These are phyloP conservation scores for Nakazawaea holstii DNA, from an alignment of 805 yeast genomes.

Conservation along the genomic window DNA sequence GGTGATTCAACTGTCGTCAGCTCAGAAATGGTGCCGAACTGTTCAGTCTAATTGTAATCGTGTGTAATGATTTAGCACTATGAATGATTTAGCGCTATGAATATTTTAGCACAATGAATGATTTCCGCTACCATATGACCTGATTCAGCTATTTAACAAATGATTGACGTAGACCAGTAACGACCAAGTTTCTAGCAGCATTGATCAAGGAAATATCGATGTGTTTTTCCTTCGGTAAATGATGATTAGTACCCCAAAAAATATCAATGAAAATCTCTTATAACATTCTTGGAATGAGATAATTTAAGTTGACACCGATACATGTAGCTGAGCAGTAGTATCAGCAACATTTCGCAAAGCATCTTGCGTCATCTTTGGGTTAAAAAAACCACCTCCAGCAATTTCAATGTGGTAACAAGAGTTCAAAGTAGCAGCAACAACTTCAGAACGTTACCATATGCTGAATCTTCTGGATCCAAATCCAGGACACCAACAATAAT, in stretches of 20 bases:
- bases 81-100: too few relatives aligned
- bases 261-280: constrained; percentile 87
- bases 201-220: constrained; percentile 86
- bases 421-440: constrained; percentile 88
- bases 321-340: constrained; percentile 76
- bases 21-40: too few relatives aligned
- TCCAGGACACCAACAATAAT: constrained; percentile 92
- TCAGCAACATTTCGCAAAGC: constrained; percentile 74
- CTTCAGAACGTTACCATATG: constrained; percentile 90
- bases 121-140: too few relatives aligned
- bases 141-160: too few relatives aligned
- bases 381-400: constrained; percentile 98
- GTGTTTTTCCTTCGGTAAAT: constrained; percentile 87
- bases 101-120: too few relatives aligned
- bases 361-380: constrained; percentile 58
- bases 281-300: constrained; percentile 95
- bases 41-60: too few relatives aligned
- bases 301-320: constrained; percentile 85
- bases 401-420: constrained; percentile 97
- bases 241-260: constrained; percentile 91
- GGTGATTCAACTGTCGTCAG: too few relatives aligned
- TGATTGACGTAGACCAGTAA: constrained; percentile 97
- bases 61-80: too few relatives aligned
- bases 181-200: constrained; percentile 94
- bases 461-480: constrained; percentile 60